phyloP scores from a whole-genome alignment of 805 yeast species.

The Saturnispora quitensis region DNA sequence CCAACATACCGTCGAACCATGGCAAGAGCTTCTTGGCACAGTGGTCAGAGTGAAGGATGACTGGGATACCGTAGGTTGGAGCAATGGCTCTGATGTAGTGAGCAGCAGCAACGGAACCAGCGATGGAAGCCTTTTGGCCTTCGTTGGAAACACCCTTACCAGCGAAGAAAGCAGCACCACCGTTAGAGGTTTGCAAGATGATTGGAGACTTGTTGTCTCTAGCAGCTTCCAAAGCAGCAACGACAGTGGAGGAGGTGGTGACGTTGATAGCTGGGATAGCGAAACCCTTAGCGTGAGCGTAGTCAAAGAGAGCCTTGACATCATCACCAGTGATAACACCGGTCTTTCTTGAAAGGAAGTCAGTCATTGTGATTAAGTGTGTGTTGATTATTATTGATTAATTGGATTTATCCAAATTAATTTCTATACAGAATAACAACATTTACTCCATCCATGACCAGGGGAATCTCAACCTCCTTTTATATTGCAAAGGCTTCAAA shows the following conservation, averaged over 20 bases:
- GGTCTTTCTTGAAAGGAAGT: constrained; percentile 77
- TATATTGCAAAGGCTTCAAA: background rate
- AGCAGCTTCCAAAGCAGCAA: constrained; percentile 96
- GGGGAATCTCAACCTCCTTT: background rate
- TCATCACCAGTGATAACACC: constrained; percentile 99
- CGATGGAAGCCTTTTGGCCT: constrained; percentile 89
- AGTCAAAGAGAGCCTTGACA: constrained; percentile 75
- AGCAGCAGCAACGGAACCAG: constrained; percentile 94
- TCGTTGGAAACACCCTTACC: constrained; percentile 97
- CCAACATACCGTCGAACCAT: constrained; percentile 98
- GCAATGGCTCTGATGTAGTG: constrained; percentile 96
- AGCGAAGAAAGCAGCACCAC: constrained; percentile 99
- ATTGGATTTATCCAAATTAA: background rate
- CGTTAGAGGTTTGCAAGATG: constrained; percentile 93
- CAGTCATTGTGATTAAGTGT: constrained; percentile 25
- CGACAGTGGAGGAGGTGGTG: constrained; percentile 93
- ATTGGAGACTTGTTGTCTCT: constrained; percentile 92
- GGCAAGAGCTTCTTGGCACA: constrained; percentile 97
- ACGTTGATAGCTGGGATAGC: constrained; percentile 99
- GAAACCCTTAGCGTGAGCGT: constrained; percentile 86
- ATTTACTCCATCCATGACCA: background rate
- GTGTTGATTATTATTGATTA: background rate
- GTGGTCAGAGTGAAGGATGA: constrained; percentile 94
- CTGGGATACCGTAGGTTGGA: constrained; percentile 94
- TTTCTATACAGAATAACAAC: background rate